Percentiles rank a stretch among this genome's conserved stretches.
Conservation (phyloP, 202 grass and related monocot species). For the Zizania palustris region DNA sequence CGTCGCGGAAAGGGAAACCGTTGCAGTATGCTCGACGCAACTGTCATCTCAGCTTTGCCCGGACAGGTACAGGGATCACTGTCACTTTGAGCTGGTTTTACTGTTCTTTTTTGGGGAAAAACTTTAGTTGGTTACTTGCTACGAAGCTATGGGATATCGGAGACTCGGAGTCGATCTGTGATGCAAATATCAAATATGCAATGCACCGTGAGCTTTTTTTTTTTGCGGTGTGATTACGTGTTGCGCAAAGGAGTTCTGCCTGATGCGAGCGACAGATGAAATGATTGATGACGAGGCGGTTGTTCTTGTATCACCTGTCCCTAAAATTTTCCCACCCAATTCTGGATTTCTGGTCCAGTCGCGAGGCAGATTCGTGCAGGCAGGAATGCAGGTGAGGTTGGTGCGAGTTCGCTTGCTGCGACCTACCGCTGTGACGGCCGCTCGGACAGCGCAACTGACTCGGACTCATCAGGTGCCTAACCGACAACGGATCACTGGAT, state of each 20-base stretch:
- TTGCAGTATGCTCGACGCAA: not conserved
- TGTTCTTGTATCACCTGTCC: slow-evolving; percentile 12
- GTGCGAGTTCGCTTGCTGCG: not conserved
- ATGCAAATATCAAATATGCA: too few species aligned
- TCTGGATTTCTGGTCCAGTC: not conserved
- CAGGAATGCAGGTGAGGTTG: slow-evolving; percentile 25
- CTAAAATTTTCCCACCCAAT: not conserved
- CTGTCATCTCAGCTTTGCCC: not conserved
- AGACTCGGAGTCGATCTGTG: not conserved
- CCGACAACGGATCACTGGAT: too few species aligned
- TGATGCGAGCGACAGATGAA: not conserved
- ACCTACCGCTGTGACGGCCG: slow-evolving; percentile 35
- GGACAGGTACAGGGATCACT: not conserved
- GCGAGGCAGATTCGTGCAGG: slow-evolving; percentile 6
- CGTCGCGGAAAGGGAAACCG: not conserved
- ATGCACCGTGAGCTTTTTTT: too few species aligned
- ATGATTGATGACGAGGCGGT: not conserved
- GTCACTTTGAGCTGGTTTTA: not conserved
- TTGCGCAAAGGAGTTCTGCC: not conserved
- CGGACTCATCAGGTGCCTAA: slow-evolving; percentile 3
- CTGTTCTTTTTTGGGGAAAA: too few species aligned
- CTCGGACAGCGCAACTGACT: not conserved
- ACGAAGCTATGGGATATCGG: not conserved
- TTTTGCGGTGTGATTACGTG: too few species aligned
- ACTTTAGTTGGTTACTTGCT: not conserved